Percentiles rank a stretch among this genome's conserved stretches.
Conservation (phyloP, 176 grass and related monocot genomes). For the Otatea glauca region DNA sequence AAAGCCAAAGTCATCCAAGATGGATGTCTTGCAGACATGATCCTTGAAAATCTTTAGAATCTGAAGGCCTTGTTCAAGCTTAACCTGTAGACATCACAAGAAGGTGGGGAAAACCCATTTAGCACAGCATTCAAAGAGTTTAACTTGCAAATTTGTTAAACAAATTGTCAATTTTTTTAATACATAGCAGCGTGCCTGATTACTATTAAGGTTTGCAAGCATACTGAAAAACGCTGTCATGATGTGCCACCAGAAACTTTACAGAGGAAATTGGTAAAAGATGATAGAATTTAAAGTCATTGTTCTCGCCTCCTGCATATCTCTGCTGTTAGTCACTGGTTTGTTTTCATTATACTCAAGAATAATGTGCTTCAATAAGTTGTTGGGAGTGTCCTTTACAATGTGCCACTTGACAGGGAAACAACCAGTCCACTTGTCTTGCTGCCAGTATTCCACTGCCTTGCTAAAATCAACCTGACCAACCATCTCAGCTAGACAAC, state of each 20-base stretch:
- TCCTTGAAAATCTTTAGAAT: slow-evolving; percentile 89
- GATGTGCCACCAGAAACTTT: slow-evolving; percentile 8
- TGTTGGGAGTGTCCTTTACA: slow-evolving; percentile 96
- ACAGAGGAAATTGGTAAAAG: slow-evolving; percentile 1
- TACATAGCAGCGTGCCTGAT: background rate
- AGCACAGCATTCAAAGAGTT: slow-evolving; percentile 30
- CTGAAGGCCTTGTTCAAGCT: slow-evolving; percentile 79
- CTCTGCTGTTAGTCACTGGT: slow-evolving; percentile 91
- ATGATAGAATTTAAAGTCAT: background rate
- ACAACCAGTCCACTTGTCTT: slow-evolving; percentile 92
- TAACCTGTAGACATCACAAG: slow-evolving; percentile 62
- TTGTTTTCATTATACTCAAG: slow-evolving; percentile 94
- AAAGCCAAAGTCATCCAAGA: slow-evolving; percentile 86
- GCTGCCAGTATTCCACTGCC: slow-evolving; percentile 90
- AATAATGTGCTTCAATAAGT: slow-evolving; percentile 78
- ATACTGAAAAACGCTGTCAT: background rate
- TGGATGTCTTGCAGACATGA: slow-evolving; percentile 77
- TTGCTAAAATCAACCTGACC: slow-evolving; percentile 86
- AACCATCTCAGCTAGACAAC: slow-evolving; percentile 80
- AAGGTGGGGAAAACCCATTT: background rate
- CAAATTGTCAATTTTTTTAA: background rate
- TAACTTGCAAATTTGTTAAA: slow-evolving; percentile 7
- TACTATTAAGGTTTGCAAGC: slow-evolving; percentile 5
- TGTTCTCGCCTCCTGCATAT: slow-evolving; percentile 84
- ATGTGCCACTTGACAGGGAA: slow-evolving; percentile 98